phyloP scores from a whole-genome alignment of 441 rosid species.

The Populus hybrid region DNA sequence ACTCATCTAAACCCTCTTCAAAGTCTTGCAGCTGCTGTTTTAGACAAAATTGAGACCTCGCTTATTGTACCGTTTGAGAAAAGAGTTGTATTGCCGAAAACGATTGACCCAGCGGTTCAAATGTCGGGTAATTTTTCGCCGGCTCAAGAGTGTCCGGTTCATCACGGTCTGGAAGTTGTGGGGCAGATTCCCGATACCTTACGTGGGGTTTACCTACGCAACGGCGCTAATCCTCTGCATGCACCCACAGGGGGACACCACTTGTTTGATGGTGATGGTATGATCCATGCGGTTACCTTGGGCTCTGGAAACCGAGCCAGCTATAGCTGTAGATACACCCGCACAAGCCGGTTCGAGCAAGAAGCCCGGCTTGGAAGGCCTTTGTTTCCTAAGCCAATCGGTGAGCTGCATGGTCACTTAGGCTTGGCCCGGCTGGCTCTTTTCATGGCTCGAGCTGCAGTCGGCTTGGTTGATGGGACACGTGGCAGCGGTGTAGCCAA shows the following conservation, averaged over 20 bases:
- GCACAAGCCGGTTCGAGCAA: conserved; percentile 54
- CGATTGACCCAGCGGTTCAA: conserved; percentile 38
- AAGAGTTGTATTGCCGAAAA: conserved; percentile 27
- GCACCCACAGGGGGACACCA: conserved; percentile 58
- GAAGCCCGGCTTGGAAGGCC: conserved; percentile 49
- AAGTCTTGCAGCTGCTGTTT: conserved; percentile 37
- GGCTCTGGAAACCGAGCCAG: conserved; percentile 40
- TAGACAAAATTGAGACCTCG: conserved; percentile 47
- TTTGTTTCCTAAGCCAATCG: conserved; percentile 62
- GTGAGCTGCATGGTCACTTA: conserved; percentile 62
- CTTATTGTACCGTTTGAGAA: conserved; percentile 38
- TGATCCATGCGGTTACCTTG: conserved; percentile 66
- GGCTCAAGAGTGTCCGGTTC: conserved; percentile 59
- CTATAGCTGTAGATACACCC: conserved; percentile 60
- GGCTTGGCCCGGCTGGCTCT: conserved; percentile 64
- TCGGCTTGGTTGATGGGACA: conserved; percentile 51
- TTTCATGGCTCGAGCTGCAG: conserved; percentile 46
- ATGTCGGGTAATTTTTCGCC: conserved; percentile 61
- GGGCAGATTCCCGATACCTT: conserved; percentile 53
- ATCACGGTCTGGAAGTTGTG: conserved; percentile 38
- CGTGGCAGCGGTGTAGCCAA: conserved; percentile 68
- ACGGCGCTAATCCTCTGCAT: conserved; percentile 65
- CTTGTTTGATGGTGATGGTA: conserved; percentile 76
- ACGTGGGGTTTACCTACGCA: conserved; percentile 54
- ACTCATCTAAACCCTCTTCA: conserved; percentile 40